These are phyloP conservation scores for Gelatoporia subvermispora DNA, from an alignment of 768 basidiomycete species.

Conservation along the genomic window DNA sequence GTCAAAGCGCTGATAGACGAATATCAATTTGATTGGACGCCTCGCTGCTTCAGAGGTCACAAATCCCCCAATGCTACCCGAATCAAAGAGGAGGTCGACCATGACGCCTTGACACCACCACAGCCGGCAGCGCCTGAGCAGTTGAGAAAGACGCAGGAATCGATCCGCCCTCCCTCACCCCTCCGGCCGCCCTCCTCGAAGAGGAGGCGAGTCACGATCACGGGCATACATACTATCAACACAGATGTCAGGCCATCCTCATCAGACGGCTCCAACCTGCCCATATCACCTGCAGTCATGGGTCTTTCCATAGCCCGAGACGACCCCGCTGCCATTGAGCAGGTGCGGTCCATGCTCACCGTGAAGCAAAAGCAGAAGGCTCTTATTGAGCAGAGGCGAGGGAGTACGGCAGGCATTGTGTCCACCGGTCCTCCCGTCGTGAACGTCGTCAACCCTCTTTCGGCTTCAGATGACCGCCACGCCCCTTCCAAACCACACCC, in stretches of 20 bases:
- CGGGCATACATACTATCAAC: conserved; percentile 52
- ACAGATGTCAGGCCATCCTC: conserved; percentile 42
- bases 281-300: conserved; percentile 65
- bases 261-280: conserved; percentile 29
- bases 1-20: neutral
- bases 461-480: conserved; percentile 6
- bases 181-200: conserved; percentile 40
- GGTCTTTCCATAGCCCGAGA: conserved; percentile 52
- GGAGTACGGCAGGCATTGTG: conserved; percentile 38
- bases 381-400: conserved; percentile 64
- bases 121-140: conserved; percentile 9
- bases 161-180: conserved; percentile 31
- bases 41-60: conserved; percentile 28
- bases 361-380: conserved; percentile 72
- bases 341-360: conserved; percentile 55
- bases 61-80: conserved; percentile 42
- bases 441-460: conserved; percentile 17
- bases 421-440: conserved; percentile 20
- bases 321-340: conserved; percentile 53
- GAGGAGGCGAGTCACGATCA: conserved; percentile 69
- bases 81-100: conserved; percentile 63
- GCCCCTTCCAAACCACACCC: neutral
- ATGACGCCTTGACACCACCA: conserved; percentile 34
- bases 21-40: conserved; percentile 5
- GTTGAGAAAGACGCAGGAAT: neutral